Percentiles rank a stretch among this genome's conserved stretches.
Conservation (phyloP, 495 filamentous ascomycete species). For the Platismatia glauca region DNA sequence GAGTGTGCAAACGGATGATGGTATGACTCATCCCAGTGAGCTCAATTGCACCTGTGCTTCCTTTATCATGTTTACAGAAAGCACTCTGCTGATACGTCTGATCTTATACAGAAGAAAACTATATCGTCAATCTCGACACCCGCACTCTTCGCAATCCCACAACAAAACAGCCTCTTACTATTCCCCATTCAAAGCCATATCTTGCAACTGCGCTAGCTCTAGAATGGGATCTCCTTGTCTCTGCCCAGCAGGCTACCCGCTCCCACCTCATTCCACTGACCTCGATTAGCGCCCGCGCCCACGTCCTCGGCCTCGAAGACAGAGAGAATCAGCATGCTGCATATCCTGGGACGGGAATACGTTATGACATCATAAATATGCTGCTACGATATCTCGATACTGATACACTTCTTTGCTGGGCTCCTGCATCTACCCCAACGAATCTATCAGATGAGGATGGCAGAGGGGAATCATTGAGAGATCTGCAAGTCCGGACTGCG, state of each 20-base stretch:
- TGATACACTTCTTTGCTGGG: constrained; percentile 91
- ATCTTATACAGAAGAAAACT: constrained; percentile 41
- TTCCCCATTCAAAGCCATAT: constrained; percentile 67
- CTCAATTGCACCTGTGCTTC: constrained; percentile 2
- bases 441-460: constrained; percentile 31
- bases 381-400: constrained; percentile 83
- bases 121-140: constrained; percentile 69
- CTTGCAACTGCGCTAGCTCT: constrained; percentile 80
- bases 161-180: constrained; percentile 55
- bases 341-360: constrained; percentile 26
- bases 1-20: constrained; percentile 48
- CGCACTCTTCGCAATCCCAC: constrained; percentile 69
- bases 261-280: constrained; percentile 87
- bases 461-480: constrained; percentile 46
- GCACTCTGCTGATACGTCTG: neutral
- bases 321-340: constrained; percentile 31
- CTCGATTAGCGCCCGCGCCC: constrained; percentile 66
- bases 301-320: constrained; percentile 66
- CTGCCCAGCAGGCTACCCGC: constrained; percentile 65
- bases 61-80: neutral
- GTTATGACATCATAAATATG: constrained; percentile 53
- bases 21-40: constrained; percentile 24
- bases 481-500: constrained; percentile 59
- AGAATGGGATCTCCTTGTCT: constrained; percentile 83
- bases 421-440: constrained; percentile 48